A percentile compares a stretch with the other conserved stretches of the same genome.
phyloP scores from a whole-genome alignment of 495 filamentous ascomycete species.

The Beverwykella pulmonaria region DNA sequence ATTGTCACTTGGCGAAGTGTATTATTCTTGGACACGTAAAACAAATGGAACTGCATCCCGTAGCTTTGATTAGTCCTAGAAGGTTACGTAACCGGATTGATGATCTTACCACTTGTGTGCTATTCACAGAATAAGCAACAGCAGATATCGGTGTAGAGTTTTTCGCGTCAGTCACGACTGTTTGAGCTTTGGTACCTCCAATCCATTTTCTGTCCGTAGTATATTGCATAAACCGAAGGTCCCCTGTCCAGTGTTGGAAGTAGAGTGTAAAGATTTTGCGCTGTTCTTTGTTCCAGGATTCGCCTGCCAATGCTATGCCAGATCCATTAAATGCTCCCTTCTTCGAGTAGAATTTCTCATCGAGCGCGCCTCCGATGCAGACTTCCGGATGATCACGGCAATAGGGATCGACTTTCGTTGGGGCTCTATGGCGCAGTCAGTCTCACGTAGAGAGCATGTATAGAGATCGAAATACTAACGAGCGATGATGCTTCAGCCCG shows the following conservation, averaged over 20 bases:
- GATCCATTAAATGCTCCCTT: conserved; percentile 47
- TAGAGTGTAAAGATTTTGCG: conserved; percentile 43
- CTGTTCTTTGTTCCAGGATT: conserved; percentile 40
- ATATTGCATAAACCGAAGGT: conserved; percentile 42
- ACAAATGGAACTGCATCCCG: conserved; percentile 39
- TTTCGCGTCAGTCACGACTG: conserved; percentile 46
- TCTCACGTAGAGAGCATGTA: neutral
- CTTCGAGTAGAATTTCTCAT: conserved; percentile 33
- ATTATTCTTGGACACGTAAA: conserved; percentile 44
- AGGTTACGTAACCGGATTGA: neutral
- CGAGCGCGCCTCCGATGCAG: conserved; percentile 32
- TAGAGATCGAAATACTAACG: neutral
- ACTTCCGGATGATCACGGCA: conserved; percentile 21
- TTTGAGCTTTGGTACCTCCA: conserved; percentile 39
- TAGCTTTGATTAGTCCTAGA: neutral
- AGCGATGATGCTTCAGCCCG: neutral
- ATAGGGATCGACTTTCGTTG: neutral
- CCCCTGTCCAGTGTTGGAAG: conserved; percentile 45
- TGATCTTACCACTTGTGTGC: conserved; percentile 29
- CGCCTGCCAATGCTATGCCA: conserved; percentile 45
- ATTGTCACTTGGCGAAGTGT: conserved; percentile 38
- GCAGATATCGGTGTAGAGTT: conserved; percentile 46
- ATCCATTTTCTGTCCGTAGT: conserved; percentile 35
- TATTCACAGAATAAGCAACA: conserved; percentile 41
- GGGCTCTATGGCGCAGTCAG: neutral